A percentile compares a stretch with the other conserved stretches of the same genome.
phyloP scores from a whole-genome alignment of 306 rosid species.

The Hippophae rhamnoides region DNA sequence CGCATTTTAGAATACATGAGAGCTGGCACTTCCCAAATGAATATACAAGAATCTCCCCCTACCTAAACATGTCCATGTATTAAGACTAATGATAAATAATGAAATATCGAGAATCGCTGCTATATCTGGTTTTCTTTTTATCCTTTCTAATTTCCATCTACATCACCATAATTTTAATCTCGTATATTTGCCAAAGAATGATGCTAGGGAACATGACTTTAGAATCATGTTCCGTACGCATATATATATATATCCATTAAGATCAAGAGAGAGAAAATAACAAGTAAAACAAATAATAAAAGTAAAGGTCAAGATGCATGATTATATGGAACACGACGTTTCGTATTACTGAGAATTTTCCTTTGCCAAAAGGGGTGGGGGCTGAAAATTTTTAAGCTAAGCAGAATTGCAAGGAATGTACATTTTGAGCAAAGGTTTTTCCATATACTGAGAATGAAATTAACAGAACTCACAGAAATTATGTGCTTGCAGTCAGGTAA shows the following conservation, averaged over 20 bases:
- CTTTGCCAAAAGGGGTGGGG: too few relatives aligned
- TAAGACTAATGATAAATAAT: not conserved
- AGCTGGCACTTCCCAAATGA: slow-evolving; percentile 67
- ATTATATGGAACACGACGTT: too few relatives aligned
- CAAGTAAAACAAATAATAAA: too few relatives aligned
- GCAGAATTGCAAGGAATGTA: slow-evolving; percentile 3
- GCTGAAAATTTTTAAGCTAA: not conserved
- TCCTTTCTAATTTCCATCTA: not conserved
- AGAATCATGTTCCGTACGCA: too few relatives aligned
- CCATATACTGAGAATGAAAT: slow-evolving; percentile 7
- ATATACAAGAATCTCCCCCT: slow-evolving; percentile 66
- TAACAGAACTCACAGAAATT: slow-evolving; percentile 46
- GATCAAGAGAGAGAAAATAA: too few relatives aligned
- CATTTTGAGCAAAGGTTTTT: not conserved
- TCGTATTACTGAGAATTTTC: too few relatives aligned
- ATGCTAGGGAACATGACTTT: too few relatives aligned
- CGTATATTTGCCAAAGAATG: not conserved
- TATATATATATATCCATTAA: too few relatives aligned
- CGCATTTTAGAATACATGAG: slow-evolving; percentile 46
- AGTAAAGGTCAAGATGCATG: too few relatives aligned
- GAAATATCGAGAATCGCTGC: not conserved
- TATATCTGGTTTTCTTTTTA: not conserved
- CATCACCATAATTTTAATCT: not conserved
- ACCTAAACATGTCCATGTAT: slow-evolving; percentile 37
- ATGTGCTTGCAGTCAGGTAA: slow-evolving; percentile 72